phyloP scores from a whole-genome alignment of 345 rosid species.

The Psidium friedrichsthalianum region DNA sequence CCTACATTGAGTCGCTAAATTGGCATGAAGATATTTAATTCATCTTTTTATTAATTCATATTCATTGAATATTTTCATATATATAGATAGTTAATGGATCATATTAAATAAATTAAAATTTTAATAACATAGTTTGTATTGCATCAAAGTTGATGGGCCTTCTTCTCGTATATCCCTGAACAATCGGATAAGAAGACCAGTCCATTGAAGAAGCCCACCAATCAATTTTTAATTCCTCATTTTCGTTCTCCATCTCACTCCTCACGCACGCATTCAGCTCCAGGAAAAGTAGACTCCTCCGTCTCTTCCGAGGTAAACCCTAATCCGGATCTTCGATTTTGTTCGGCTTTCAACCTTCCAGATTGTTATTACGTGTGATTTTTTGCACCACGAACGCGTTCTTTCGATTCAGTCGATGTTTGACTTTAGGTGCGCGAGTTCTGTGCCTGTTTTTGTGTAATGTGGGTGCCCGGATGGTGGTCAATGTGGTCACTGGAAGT shows the following conservation, averaged over 20 bases:
- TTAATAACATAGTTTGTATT: fast-evolving
- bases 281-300: neutral
- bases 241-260: neutral
- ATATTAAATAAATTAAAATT: fast-evolving
- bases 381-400: neutral
- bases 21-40: too few relatives aligned
- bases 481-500: neutral
- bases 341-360: neutral
- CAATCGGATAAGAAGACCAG: neutral
- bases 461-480: neutral
- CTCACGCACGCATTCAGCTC: neutral
- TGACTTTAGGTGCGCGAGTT: neutral
- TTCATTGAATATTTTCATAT: neutral
- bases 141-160: fast-evolving
- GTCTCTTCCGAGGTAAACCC: neutral
- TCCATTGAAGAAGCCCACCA: neutral
- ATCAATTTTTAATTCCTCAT: neutral
- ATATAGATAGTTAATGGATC: fast-evolving
- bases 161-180: fast-evolving
- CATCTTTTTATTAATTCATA: too few relatives aligned
- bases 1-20: too few relatives aligned
- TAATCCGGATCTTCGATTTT: neutral
- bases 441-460: neutral
- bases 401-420: neutral
- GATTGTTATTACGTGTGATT: neutral